Evolutionary conservation across 2,329 filamentous ascomycete species (phyloP), one percentile per base, ranked within the genome.

Genomic region (Aschersonia sp.): DNA sequence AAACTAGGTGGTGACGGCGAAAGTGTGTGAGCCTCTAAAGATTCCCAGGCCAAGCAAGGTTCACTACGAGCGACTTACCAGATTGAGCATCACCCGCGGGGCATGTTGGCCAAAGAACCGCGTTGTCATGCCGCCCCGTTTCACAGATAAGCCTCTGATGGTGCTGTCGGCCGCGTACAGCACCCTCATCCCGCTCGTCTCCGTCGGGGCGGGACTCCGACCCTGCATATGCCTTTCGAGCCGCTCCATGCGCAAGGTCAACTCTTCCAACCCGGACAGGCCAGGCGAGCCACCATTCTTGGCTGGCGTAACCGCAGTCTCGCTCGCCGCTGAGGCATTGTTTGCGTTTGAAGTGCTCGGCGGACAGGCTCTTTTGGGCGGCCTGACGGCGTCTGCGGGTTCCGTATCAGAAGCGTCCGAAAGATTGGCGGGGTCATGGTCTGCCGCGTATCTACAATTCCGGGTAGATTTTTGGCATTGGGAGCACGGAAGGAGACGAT

Each of bases 391-490:
- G 22, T 64, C 60, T 43, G 54, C 52, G 6, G 56, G 49, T 47
- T 71, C 68, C 42, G 51, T 58, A 44, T 74, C 71, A 29, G 70
- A 73, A n/a, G 58, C 68, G 45, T 76, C 73, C 4, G 73, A 76
- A 10, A 69, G 57, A 53, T 68, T 69, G 35, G 64, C 64, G 7
- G 62, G 63, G 47, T 72, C 70, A 33, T 71, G 67, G 48, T 73
- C 70, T 22, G 71, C 65, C 30, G 71, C 64, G 53, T 78, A 78
- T 53, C 65, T 71, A 61, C 75, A 78, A 40, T 60, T 56, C 37
- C 74, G 71, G 52, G 67, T 69, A n/a, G 73, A 73, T 57, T 75
- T 76, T 46, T 74, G 71, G 56, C 76, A 79, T 57, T 78, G 75
- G 5, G 72, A 72, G 54, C 76, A 79, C 4, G 74, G 73, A 42